A percentile compares a stretch with the other conserved stretches of the same genome.
phyloP scores from a whole-genome alignment of 805 yeast species.

The Candida dajiaensis region DNA sequence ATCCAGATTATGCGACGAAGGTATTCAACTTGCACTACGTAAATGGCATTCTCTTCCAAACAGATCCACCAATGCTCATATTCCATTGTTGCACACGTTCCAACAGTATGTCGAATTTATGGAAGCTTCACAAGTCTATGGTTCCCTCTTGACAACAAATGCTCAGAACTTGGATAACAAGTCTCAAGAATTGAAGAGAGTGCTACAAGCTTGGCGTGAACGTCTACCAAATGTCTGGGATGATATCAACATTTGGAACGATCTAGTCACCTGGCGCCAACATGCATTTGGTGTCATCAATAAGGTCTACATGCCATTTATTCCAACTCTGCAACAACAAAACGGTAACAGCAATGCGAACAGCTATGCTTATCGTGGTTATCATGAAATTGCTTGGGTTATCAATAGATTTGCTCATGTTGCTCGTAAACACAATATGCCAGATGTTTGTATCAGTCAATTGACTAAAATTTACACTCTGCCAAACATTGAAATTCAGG shows the following conservation, averaged over 20 bases:
- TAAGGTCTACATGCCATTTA: slow-evolving; percentile 87
- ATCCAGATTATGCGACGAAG: slow-evolving; percentile 87
- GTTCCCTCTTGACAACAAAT: slow-evolving; percentile 80
- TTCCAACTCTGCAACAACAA: slow-evolving; percentile 74
- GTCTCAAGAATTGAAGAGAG: slow-evolving; percentile 91
- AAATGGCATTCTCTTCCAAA: slow-evolving; percentile 90
- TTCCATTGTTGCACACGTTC: slow-evolving; percentile 85
- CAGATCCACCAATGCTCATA: slow-evolving; percentile 74
- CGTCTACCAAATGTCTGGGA: slow-evolving; percentile 96
- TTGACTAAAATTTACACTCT: slow-evolving; percentile 88
- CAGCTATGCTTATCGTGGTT: slow-evolving; percentile 95
- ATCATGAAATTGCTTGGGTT: slow-evolving; percentile 99
- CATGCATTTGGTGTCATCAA: slow-evolving; percentile 96
- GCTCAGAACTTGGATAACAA: slow-evolving; percentile 89
- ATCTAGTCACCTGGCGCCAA: slow-evolving; percentile 96
- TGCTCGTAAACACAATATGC: slow-evolving; percentile 93
- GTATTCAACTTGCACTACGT: slow-evolving; percentile 84
- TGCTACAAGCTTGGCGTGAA: slow-evolving; percentile 96
- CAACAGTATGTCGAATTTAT: slow-evolving; percentile 96
- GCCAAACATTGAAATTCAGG: slow-evolving; percentile 97
- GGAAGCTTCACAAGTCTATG: slow-evolving; percentile 94
- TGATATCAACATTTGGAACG: slow-evolving; percentile 97
- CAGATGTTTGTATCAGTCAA: slow-evolving; percentile 92
- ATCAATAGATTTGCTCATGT: slow-evolving; percentile 97
- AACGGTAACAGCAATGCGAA: slow-evolving; percentile 67